Evolutionary conservation across 2,329 filamentous ascomycete genomes (phyloP).

Genomic region (Diaporthe eres): DNA sequence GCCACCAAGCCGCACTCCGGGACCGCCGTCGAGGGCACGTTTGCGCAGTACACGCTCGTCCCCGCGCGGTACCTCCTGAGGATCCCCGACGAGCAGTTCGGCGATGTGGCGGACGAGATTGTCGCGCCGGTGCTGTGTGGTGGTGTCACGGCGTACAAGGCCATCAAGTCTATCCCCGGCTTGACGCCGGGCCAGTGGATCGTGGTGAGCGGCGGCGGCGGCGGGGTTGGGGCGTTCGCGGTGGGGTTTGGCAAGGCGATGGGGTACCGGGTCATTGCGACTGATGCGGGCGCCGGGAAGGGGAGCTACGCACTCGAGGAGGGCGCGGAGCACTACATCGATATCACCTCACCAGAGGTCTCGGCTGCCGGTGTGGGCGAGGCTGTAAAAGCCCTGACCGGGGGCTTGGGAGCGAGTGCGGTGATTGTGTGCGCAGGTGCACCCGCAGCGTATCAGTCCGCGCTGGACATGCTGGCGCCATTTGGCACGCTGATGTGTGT

Average conservation of each 20-base stretch:
- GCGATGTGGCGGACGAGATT: conserved; percentile 51
- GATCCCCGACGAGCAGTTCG: conserved; percentile 48
- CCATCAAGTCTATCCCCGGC: conserved; percentile 50
- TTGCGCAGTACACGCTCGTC: conserved; percentile 55
- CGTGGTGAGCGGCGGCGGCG: conserved; percentile 55
- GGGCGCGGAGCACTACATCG: conserved; percentile 57
- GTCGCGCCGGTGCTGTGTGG: conserved; percentile 59
- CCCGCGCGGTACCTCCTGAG: conserved; percentile 52
- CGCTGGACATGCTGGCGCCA: conserved; percentile 51
- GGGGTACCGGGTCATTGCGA: conserved; percentile 57
- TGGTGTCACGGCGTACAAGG: conserved; percentile 60
- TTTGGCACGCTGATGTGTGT: conserved; percentile 59
- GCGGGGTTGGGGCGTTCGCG: conserved; percentile 56
- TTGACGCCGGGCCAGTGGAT: conserved; percentile 53
- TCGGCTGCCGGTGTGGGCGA: conserved; percentile 42
- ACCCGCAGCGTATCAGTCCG: conserved; percentile 51
- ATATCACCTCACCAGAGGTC: conserved; percentile 46
- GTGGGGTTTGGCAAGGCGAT: conserved; percentile 58
- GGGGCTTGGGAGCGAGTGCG: conserved; percentile 46
- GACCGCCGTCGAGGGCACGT: conserved; percentile 53
- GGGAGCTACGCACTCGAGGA: conserved; percentile 48
- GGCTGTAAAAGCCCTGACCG: conserved; percentile 47
- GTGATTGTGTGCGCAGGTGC: conserved; percentile 52
- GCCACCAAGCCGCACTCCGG: conserved; percentile 52
- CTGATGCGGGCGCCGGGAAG: conserved; percentile 54